Evolutionary conservation across 768 basidiomycete genomes (phyloP), one percentile per base, ranked within the genome.

Genomic region (Pleurotus platypus): DNA sequence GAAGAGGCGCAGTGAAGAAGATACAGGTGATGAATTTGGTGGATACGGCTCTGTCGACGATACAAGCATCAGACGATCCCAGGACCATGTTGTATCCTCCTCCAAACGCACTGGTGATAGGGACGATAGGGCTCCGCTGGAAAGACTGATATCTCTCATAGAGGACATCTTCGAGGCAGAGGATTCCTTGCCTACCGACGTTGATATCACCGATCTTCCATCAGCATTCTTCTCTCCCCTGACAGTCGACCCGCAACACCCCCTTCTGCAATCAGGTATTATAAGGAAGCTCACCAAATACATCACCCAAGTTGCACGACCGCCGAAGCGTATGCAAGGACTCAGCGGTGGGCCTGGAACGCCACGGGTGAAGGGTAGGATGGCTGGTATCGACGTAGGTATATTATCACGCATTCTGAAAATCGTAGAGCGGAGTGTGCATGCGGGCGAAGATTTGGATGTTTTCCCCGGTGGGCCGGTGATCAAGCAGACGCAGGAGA

Each of bases 131-230:
- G 89, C 71, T 1, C 87, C 89, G 0, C 69, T 90, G 3, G 89
- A 94, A 64, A 95, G 90, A 67, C 76, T 98, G 8, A 76, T 75
- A 0, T 83, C 84, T 2, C 72, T 92, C 15, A 74, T 96, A 1
- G 91, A 94, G 61, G 93, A 96, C 55, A 80, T 97, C 13, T 90
- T 96, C 56, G 87, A 90, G 60, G 85, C 89, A 0, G 86, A 91
- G 62, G 94, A 94, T 65, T 68, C 78, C 0, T 72, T 92, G 13
- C 79, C 86, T 2, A 72, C 83, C 0, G 86, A 89, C 49, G 68
- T 74, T 2, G 77, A 79, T 39, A 58, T 72, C n/a, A 58, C 66
- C 12, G 77, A 84, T 50, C 72, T 92, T 11, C 75, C 84, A 3
- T 66, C 74, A 26, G 81, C 86, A 6, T 88, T 77, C 66, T 94